Evolutionary conservation across 2,329 filamentous ascomycete species (phyloP).

Genomic region (Helicocarpus griseus): DNA sequence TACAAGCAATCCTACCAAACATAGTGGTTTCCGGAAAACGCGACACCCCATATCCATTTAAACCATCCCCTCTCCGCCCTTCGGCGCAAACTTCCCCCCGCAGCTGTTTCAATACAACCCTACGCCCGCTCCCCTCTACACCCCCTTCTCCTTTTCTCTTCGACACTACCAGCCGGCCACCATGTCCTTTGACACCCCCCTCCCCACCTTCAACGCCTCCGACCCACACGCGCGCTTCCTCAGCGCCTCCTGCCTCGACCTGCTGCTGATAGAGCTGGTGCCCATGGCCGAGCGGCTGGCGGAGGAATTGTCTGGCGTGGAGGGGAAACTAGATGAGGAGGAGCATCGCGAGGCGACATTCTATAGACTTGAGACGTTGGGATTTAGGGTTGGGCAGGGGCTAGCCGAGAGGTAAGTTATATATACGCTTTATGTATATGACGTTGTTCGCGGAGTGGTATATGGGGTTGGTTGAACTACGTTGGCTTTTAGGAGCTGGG

Average conservation of each 20-base stretch:
- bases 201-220: slow-evolving; percentile 58
- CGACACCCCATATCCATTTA: no score
- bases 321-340: slow-evolving; percentile 41
- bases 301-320: slow-evolving; percentile 47
- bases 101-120: no score
- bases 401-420: slow-evolving; percentile 67
- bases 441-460: no score
- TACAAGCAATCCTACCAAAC: no score
- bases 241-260: slow-evolving; percentile 77
- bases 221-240: slow-evolving; percentile 71
- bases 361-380: slow-evolving; percentile 70
- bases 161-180: neutral
- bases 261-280: slow-evolving; percentile 92
- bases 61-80: no score
- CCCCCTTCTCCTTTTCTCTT: neutral
- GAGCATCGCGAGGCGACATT: slow-evolving; percentile 78
- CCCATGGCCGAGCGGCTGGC: slow-evolving; percentile 84
- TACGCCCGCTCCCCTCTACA: neutral
- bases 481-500: no score
- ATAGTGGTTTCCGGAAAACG: no score
- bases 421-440: no score
- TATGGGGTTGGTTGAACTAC: no score
- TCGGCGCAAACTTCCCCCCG: neutral
- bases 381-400: slow-evolving; percentile 86
- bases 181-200: slow-evolving; percentile 66